Conservation (phyloP, 169 alveolate genomes). For the Plasmodium gaboni region DNA sequence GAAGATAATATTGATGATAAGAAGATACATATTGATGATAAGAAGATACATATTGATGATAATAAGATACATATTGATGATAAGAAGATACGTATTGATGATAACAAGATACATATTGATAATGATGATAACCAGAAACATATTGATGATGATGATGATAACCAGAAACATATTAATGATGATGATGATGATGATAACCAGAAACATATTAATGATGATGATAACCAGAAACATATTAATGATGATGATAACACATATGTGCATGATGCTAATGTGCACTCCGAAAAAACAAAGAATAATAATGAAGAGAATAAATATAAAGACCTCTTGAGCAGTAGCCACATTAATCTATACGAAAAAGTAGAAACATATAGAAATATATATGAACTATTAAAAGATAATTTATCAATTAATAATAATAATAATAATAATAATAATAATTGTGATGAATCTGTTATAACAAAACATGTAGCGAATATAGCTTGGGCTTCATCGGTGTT, state of each 20-base stretch:
- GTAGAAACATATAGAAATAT: conserved; percentile 28
- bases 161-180: background rate
- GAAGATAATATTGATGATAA: background rate
- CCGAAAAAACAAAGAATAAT: no score
- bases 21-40: background rate
- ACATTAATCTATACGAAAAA: background rate
- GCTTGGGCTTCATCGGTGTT: conserved; percentile 68
- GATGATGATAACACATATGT: conserved; percentile 8
- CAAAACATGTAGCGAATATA: conserved; percentile 68
- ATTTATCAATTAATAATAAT: background rate
- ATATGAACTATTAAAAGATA: conserved; percentile 22
- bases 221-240: background rate
- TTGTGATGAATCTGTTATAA: background rate
- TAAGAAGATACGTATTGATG: background rate
- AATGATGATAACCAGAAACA: background rate
- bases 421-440: no score
- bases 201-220: background rate
- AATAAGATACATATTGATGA: background rate
- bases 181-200: background rate
- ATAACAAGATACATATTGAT: background rate
- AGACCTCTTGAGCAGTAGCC: conserved; percentile 19
- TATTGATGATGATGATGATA: background rate
- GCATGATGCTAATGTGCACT: background rate
- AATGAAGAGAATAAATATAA: background rate
- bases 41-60: background rate